Percentiles rank a stretch among this genome's conserved stretches.
Conservation (phyloP, 371 early-diverging fungal species). For the Rhizopus sp. region DNA sequence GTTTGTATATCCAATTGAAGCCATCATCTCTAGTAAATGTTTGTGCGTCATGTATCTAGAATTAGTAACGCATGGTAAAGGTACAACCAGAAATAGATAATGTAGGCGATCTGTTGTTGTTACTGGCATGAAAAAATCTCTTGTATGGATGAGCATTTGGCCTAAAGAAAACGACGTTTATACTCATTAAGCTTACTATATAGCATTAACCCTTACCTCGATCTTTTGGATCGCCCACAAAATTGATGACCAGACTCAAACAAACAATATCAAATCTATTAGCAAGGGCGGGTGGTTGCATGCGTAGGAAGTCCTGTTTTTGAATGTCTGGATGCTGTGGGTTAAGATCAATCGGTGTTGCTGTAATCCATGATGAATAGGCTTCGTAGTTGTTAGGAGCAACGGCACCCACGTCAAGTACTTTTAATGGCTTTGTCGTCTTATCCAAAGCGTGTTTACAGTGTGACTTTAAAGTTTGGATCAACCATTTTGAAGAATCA, state of each 20-base stretch:
- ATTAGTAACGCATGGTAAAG: slow-evolving; percentile 81
- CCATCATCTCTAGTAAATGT: slow-evolving; percentile 62
- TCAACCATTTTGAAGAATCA: slow-evolving; percentile 84
- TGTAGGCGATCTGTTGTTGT: slow-evolving; percentile 36
- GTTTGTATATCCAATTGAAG: slow-evolving; percentile 59
- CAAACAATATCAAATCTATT: slow-evolving; percentile 77
- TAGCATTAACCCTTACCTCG: slow-evolving; percentile 54
- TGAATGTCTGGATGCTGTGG: slow-evolving; percentile 73
- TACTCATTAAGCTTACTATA: neutral
- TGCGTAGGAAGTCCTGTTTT: slow-evolving; percentile 79
- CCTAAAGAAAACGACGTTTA: slow-evolving; percentile 16
- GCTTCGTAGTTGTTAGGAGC: slow-evolving; percentile 75
- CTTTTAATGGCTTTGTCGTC: slow-evolving; percentile 35
- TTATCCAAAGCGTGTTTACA: slow-evolving; percentile 16
- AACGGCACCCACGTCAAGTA: slow-evolving; percentile 91
- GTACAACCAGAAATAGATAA: slow-evolving; percentile 78
- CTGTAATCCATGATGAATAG: slow-evolving; percentile 67
- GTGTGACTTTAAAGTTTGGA: slow-evolving; percentile 49
- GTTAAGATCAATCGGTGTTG: slow-evolving; percentile 83
- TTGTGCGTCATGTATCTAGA: slow-evolving; percentile 85
- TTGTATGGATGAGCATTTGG: slow-evolving; percentile 51
- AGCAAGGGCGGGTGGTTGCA: slow-evolving; percentile 38
- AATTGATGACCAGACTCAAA: slow-evolving; percentile 87
- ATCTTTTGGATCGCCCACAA: slow-evolving; percentile 78
- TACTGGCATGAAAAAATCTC: slow-evolving; percentile 36